Conservation (phyloP, 768 basidiomycete genomes). For the Pisolithus albus region DNA sequence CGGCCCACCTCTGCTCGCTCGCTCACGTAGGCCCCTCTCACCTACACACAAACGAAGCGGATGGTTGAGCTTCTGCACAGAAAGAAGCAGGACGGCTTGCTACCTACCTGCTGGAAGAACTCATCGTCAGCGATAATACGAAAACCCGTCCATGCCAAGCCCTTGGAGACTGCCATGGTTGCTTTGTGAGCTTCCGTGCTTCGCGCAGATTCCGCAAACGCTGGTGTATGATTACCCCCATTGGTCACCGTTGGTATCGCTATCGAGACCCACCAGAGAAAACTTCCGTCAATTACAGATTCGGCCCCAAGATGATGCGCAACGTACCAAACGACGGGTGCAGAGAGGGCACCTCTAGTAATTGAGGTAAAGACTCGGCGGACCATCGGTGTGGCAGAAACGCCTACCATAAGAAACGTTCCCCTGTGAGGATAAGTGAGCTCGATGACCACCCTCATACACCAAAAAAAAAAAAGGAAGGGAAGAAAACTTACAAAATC, state of each 20-base stretch:
- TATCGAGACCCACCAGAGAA: conserved; percentile 20
- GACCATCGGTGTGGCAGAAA: conserved; percentile 8
- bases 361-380: conserved; percentile 11
- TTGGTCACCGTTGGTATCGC: conserved; percentile 66
- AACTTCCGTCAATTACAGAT: conserved; percentile 14
- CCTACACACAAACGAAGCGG: conserved; percentile 8
- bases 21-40: conserved; percentile 19
- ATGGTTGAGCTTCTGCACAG: neutral
- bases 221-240: conserved; percentile 73
- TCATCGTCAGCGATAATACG: conserved; percentile 48
- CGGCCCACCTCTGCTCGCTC: neutral
- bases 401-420: conserved; percentile 63
- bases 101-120: conserved; percentile 51
- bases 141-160: conserved; percentile 55
- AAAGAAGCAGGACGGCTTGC: neutral
- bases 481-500: conserved; percentile 56
- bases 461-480: neutral
- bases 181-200: conserved; percentile 56
- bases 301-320: neutral
- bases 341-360: conserved; percentile 50
- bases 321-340: conserved; percentile 57
- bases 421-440: conserved; percentile 40
- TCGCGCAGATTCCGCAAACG: conserved; percentile 54
- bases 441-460: neutral
- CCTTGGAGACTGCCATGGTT: conserved; percentile 52